A percentile compares a stretch with the other conserved stretches of the same genome.
Conservation (phyloP, 2,329 filamentous ascomycete species). For the Thielaviopsis populi region DNA sequence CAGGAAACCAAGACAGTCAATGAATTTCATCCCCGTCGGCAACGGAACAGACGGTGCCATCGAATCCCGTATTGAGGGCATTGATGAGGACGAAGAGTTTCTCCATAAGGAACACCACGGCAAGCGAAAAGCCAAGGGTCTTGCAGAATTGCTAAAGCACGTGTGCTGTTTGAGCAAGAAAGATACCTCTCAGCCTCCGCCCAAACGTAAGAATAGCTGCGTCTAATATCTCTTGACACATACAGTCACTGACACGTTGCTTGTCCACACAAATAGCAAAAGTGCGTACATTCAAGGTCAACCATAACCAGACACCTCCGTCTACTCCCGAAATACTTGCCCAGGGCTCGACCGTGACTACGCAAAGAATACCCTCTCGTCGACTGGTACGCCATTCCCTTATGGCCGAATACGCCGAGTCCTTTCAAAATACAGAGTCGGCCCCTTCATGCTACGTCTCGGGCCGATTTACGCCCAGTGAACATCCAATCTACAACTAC, state of each 20-base stretch:
- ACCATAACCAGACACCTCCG: neutral
- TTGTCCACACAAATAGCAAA: slow-evolving; percentile 1
- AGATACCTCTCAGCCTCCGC: neutral
- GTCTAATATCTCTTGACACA: neutral
- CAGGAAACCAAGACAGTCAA: slow-evolving; percentile 2
- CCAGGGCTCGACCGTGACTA: slow-evolving; percentile 8
- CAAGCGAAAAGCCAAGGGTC: neutral
- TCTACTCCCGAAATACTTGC: slow-evolving; percentile 10
- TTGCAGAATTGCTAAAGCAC: slow-evolving; percentile 6
- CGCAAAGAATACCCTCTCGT: slow-evolving; percentile 8
- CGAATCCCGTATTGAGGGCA: slow-evolving; percentile 8
- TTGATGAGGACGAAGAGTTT: slow-evolving; percentile 15
- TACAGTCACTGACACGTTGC: neutral
- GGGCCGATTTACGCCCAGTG: slow-evolving; percentile 4
- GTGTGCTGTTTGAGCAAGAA: slow-evolving; percentile 15
- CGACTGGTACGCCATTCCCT: slow-evolving; percentile 14
- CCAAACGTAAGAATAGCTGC: slow-evolving; percentile 9
- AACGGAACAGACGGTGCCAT: slow-evolving; percentile 1
- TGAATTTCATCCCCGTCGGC: slow-evolving; percentile 12
- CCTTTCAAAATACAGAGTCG: neutral
- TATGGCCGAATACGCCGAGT: slow-evolving; percentile 12
- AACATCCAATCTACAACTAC: slow-evolving; percentile 14
- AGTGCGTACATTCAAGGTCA: slow-evolving; percentile 15
- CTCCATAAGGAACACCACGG: neutral
- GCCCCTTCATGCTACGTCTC: slow-evolving; percentile 6